Evolutionary conservation across 2,329 filamentous ascomycete species (phyloP).

Genomic region (Dactylellina drechsleri): DNA sequence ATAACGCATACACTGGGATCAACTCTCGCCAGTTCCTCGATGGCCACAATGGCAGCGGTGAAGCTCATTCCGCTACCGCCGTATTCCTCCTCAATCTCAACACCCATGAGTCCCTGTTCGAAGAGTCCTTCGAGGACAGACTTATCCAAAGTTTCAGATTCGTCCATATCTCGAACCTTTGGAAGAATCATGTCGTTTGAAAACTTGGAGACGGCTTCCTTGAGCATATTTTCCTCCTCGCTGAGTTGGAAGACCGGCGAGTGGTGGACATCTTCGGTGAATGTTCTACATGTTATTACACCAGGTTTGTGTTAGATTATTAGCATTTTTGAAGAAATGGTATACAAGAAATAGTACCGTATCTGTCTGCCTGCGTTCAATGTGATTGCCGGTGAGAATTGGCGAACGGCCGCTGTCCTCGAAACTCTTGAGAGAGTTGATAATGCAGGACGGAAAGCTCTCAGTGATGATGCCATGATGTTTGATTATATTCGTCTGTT

Average conservation of each 20-base stretch:
- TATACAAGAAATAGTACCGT: slow-evolving; percentile 11
- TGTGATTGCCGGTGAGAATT: slow-evolving; percentile 41
- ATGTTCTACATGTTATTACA: slow-evolving; percentile 9
- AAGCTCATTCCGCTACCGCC: slow-evolving; percentile 99
- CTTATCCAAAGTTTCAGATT: slow-evolving; percentile 92
- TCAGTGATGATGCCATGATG: slow-evolving; percentile 38
- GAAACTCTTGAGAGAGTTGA: slow-evolving; percentile 46
- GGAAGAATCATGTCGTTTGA: slow-evolving; percentile 88
- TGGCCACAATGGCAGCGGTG: slow-evolving; percentile 92
- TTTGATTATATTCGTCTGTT: background rate
- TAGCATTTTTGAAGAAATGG: background rate
- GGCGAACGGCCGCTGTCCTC: slow-evolving; percentile 34
- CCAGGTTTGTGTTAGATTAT: background rate
- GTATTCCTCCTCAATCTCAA: slow-evolving; percentile 97
- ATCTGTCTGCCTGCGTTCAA: slow-evolving; percentile 49
- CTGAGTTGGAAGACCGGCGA: slow-evolving; percentile 94
- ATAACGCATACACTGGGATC: slow-evolving; percentile 83
- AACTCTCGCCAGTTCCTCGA: slow-evolving; percentile 92
- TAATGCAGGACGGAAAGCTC: slow-evolving; percentile 51
- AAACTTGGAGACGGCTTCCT: slow-evolving; percentile 89
- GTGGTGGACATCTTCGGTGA: slow-evolving; percentile 46
- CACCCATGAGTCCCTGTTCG: slow-evolving; percentile 95
- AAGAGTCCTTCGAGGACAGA: slow-evolving; percentile 89
- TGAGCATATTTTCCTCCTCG: slow-evolving; percentile 88
- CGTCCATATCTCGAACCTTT: slow-evolving; percentile 96